phyloP scores from a whole-genome alignment of 192 early-diverging fungal species.

The Glomus cerebriforme region DNA sequence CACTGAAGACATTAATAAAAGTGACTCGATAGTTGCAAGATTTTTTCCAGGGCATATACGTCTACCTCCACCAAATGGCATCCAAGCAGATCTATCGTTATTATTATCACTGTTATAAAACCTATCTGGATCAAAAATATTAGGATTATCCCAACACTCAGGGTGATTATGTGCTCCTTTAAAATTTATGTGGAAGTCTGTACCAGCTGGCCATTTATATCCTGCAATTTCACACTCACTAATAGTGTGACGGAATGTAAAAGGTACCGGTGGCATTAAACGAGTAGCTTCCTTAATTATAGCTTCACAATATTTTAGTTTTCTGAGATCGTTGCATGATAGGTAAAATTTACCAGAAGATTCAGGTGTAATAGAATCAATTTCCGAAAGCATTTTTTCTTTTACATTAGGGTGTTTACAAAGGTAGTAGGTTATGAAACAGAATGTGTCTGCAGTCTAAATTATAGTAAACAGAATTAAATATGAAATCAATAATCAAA shows the following conservation, averaged over 20 bases:
- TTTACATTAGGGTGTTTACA: slow-evolving; percentile 1
- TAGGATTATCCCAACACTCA: not conserved
- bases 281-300: slow-evolving; percentile 7
- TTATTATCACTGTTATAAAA: not conserved
- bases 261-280: not conserved
- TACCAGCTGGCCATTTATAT: slow-evolving; percentile 8
- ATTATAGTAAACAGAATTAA: not conserved
- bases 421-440: slow-evolving; percentile 5
- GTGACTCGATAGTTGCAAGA: not conserved
- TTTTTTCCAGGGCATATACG: slow-evolving; percentile 12
- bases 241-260: no score
- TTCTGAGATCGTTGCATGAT: not conserved
- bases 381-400: not conserved
- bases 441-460: slow-evolving; percentile 7
- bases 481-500: not conserved
- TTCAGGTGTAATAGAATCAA: not conserved
- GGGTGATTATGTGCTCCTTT: not conserved
- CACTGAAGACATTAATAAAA: not conserved
- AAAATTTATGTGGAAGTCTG: slow-evolving; percentile 9
- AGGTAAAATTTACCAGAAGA: not conserved
- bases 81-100: not conserved
- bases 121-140: slow-evolving; percentile 16
- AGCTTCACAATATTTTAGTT: slow-evolving; percentile 19
- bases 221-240: slow-evolving; percentile 4
- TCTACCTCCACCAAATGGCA: not conserved